Evolutionary conservation across 2,329 filamentous ascomycete genomes (phyloP), one percentile per base, ranked within the genome.

Genomic region (Talaromyces sp.): DNA sequence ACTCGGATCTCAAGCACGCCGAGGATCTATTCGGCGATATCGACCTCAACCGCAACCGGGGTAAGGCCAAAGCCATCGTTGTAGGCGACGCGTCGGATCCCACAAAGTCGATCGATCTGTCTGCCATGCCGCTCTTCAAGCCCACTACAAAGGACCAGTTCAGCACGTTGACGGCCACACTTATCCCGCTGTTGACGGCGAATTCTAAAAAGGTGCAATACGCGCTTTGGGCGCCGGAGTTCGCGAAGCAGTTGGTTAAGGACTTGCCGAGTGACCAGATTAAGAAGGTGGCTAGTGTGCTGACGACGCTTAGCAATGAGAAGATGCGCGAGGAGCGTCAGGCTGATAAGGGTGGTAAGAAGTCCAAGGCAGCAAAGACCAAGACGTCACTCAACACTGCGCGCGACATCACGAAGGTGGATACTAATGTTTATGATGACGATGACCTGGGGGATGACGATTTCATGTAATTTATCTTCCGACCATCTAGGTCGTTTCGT

Each of bases 311-410:
- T 64, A 87, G 92, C 76, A 99, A 99, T 77, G 95, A 98, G 86
- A 97, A 96, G 85, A 90, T 98, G 90, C 96, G 93, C 83, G 93
- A 97, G 79, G 95, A 99, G 85, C 97, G 98, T 85, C 88, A 90
- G 3, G 87, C 91, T 3, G 92, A 97, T 70, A 97, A 97, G 84
- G 89, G 91, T 63, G 91, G 90, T 73, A 99, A 98, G 90, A 99
- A 98, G 88, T 88, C 84, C 72, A 98, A 98, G 86, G 93, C 93
- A 4, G 90, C 92, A 67, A 98, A 98, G 88, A 96, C 90, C 45
- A 99, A 99, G 88, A 87, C 91, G 19, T 89, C 87, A 7, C 83
- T 98, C 59, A 90, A 91, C 63, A 88, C 66, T 81, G 79, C 74
- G 81, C 89, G 74, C 80, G 84, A 81, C 76, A 84, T 72, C 79